Percentiles rank a stretch among this genome's conserved stretches.
Evolutionary conservation across 176 grass and related monocot species (phyloP).

Genomic region (Chrysopogon serrulatus): DNA sequence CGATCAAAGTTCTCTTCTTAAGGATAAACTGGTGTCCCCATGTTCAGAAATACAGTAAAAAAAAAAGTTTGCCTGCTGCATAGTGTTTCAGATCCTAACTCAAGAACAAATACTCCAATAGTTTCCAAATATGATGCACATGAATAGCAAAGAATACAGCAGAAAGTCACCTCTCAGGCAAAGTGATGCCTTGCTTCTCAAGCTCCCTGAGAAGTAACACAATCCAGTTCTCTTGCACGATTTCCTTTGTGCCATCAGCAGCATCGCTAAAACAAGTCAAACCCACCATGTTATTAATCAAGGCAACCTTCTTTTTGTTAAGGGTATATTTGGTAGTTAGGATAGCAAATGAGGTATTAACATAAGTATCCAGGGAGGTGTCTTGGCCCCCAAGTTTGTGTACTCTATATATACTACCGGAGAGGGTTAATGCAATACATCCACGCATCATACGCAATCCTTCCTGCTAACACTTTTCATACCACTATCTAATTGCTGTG

Average conservation of each 20-base stretch:
- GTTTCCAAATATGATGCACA: slow-evolving; percentile 8
- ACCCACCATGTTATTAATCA: slow-evolving; percentile 3
- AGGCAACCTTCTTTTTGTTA: slow-evolving; percentile 4
- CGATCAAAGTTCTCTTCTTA: background rate
- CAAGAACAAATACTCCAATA: slow-evolving; percentile 5
- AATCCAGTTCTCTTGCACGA: slow-evolving; percentile 61
- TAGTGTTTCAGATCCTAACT: background rate
- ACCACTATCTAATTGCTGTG: background rate
- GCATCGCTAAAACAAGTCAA: slow-evolving; percentile 37
- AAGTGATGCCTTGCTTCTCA: slow-evolving; percentile 77
- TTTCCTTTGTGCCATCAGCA: slow-evolving; percentile 44
- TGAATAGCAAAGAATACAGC: slow-evolving; percentile 3
- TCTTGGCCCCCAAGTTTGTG: background rate
- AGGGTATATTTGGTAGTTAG: background rate
- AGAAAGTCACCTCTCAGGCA: slow-evolving; percentile 78
- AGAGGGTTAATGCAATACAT: background rate
- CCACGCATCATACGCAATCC: background rate
- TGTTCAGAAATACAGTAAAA: background rate
- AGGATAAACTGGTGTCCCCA: background rate
- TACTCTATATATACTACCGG: background rate
- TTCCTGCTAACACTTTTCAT: background rate
- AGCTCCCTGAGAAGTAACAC: slow-evolving; percentile 66
- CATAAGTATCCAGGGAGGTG: background rate
- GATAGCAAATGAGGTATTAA: background rate
- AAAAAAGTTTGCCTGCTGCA: background rate